Percentiles rank a stretch among this genome's conserved stretches.
Evolutionary conservation across 805 yeast species (phyloP).

Genomic region (Candida jianshihensis): DNA sequence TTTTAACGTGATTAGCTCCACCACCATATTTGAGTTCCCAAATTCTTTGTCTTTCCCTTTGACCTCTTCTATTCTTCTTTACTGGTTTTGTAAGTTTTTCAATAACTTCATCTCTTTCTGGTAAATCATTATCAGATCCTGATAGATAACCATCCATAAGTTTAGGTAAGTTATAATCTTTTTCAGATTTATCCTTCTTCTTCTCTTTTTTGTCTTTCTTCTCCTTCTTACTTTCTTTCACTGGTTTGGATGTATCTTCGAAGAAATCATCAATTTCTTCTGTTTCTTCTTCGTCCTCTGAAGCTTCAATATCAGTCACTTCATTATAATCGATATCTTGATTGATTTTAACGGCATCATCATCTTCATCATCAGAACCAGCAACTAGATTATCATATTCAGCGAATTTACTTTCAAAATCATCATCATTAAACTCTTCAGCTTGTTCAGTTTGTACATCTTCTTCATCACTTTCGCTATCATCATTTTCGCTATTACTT

Average conservation of each 20-base stretch:
- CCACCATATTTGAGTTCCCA: constrained; percentile 91
- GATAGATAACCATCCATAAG: constrained; percentile 78
- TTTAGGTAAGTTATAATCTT: constrained; percentile 48
- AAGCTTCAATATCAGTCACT: constrained; percentile 60
- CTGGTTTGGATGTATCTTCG: constrained; percentile 14
- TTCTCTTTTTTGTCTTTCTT: constrained; percentile 20
- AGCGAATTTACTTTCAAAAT: constrained; percentile 21
- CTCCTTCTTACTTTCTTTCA: constrained; percentile 19
- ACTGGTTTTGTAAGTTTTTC: constrained; percentile 43
- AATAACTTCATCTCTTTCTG: constrained; percentile 44
- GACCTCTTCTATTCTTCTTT: constrained; percentile 91
- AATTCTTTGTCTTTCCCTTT: constrained; percentile 91
- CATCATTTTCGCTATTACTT: constrained; percentile 12
- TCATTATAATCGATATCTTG: constrained; percentile 40
- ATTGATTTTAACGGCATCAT: constrained; percentile 26
- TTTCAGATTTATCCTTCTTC: constrained; percentile 28
- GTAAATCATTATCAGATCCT: constrained; percentile 71
- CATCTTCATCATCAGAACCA: constrained; percentile 35
- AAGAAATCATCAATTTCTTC: constrained; percentile 36
- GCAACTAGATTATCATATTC: constrained; percentile 33
- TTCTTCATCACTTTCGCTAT: constrained; percentile 18
- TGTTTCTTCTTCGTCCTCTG: constrained; percentile 24
- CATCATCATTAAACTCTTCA: constrained; percentile 20
- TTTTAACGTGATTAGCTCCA: constrained; percentile 74
- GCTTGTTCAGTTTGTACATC: constrained; percentile 19